Percentiles rank a stretch among this genome's conserved stretches.
Conservation (phyloP, 2,329 filamentous ascomycete genomes). For the Plenodomus lindquistii region DNA sequence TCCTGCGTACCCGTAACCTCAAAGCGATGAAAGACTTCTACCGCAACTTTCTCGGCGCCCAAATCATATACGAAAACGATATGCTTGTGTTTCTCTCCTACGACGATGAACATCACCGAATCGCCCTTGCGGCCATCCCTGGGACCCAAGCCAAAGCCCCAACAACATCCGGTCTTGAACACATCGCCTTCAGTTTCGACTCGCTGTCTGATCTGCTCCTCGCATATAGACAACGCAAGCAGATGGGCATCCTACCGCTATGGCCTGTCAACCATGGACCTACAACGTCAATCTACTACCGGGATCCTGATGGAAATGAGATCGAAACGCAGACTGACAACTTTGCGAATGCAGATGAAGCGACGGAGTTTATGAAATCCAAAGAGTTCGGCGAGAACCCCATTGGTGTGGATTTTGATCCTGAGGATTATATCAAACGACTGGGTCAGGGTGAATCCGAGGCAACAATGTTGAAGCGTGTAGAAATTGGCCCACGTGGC, state of each 20-base stretch:
- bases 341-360: conserved; percentile 35
- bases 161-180: conserved; percentile 40
- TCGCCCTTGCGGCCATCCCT: conserved; percentile 44
- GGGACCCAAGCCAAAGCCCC: conserved; percentile 1
- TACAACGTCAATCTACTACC: conserved; percentile 55
- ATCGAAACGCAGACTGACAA: conserved; percentile 53
- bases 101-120: conserved; percentile 55
- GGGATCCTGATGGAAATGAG: conserved; percentile 53
- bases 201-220: conserved; percentile 41
- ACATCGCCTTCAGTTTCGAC: conserved; percentile 50
- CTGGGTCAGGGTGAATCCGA: conserved; percentile 4
- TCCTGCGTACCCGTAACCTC: conserved; percentile 33
- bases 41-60: conserved; percentile 43
- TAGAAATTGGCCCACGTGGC: too few species aligned
- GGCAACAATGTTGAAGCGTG: too few species aligned
- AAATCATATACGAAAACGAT: conserved; percentile 26
- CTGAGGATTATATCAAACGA: conserved; percentile 47
- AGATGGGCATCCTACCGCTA: too few species aligned
- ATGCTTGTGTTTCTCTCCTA: conserved; percentile 48
- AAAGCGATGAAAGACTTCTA: conserved; percentile 45
- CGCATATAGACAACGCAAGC: conserved; percentile 40
- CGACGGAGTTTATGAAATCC: conserved; percentile 46
- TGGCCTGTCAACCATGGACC: conserved; percentile 52
- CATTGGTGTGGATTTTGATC: conserved; percentile 51
- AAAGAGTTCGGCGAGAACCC: conserved; percentile 49